Evolutionary conservation across 768 basidiomycete species (phyloP).

Genomic region (Auricularia cornea): DNA sequence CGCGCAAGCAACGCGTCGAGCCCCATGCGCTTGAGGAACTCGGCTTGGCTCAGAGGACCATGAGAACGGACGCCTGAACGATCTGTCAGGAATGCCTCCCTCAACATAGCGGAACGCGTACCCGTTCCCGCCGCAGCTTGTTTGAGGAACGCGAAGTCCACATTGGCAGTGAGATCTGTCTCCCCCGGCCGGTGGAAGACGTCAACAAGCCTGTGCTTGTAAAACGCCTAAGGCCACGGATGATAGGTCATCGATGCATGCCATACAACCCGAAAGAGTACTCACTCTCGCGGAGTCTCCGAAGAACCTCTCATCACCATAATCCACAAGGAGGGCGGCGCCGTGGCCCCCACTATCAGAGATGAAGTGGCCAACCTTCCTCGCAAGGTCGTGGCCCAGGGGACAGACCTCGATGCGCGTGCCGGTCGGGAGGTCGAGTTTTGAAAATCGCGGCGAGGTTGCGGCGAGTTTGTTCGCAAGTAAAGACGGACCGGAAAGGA

Average conservation of each 20-base stretch:
- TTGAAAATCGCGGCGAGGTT: slow-evolving; percentile 60
- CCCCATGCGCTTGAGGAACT: slow-evolving; percentile 76
- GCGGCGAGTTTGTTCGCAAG: slow-evolving; percentile 2
- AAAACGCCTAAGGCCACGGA: slow-evolving; percentile 61
- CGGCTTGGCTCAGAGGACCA: slow-evolving; percentile 66
- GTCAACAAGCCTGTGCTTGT: slow-evolving; percentile 75
- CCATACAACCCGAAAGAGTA: not conserved
- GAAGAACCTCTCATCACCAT: slow-evolving; percentile 66
- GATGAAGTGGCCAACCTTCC: slow-evolving; percentile 59
- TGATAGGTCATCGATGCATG: too few relatives aligned
- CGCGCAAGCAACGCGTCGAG: slow-evolving; percentile 52
- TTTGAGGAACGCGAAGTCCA: slow-evolving; percentile 84
- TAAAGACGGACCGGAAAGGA: slow-evolving; percentile 32
- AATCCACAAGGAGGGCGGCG: slow-evolving; percentile 77
- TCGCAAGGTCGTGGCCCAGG: slow-evolving; percentile 57
- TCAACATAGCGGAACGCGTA: slow-evolving; percentile 32
- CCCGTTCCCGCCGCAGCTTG: slow-evolving; percentile 66
- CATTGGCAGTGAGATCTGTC: slow-evolving; percentile 92
- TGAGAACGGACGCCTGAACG: slow-evolving; percentile 31
- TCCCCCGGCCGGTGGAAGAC: slow-evolving; percentile 79
- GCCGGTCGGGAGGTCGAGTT: slow-evolving; percentile 47
- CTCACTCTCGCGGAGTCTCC: slow-evolving; percentile 71
- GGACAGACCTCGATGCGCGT: slow-evolving; percentile 76
- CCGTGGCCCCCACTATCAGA: slow-evolving; percentile 20
- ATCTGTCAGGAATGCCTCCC: too few relatives aligned